Percentiles rank a stretch among this genome's conserved stretches.
Evolutionary conservation across 495 filamentous ascomycete species (phyloP).

Genomic region (Tuber calosporum): DNA sequence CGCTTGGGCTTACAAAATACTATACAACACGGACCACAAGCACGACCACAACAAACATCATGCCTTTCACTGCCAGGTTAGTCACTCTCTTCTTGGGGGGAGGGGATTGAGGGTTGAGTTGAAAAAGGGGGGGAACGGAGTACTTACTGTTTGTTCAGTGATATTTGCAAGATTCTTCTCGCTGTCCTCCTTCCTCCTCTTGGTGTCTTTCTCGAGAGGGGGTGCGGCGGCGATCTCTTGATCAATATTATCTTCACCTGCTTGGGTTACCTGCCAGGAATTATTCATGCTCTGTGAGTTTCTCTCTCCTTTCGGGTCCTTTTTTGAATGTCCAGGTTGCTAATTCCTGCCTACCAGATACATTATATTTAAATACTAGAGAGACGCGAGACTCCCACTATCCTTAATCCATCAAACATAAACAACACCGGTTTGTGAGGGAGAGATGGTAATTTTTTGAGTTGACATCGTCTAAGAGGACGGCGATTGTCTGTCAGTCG

Average conservation of each 20-base stretch:
- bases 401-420: not conserved
- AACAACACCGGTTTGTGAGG: not conserved
- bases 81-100: not conserved
- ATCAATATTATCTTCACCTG: constrained; percentile 87
- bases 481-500: not conserved
- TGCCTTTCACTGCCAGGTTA: constrained; percentile 36
- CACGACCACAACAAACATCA: constrained; percentile 8
- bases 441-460: not conserved
- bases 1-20: not conserved
- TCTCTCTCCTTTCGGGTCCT: not conserved
- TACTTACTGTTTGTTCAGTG: constrained; percentile 23
- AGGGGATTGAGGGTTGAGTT: not conserved
- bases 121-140: not conserved
- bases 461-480: not conserved
- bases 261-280: constrained; percentile 70
- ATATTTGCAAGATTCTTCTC: constrained; percentile 40
- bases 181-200: constrained; percentile 61
- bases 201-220: constrained; percentile 79
- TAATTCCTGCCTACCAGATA: constrained; percentile 18
- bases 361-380: constrained; percentile 42
- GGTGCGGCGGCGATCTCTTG: constrained; percentile 35
- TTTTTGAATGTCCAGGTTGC: not conserved
- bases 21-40: not conserved
- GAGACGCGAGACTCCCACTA: not conserved
- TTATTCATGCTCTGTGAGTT: constrained; percentile 40